Conservation (phyloP, 2,329 filamentous ascomycete genomes). For the Penicillium italicum region DNA sequence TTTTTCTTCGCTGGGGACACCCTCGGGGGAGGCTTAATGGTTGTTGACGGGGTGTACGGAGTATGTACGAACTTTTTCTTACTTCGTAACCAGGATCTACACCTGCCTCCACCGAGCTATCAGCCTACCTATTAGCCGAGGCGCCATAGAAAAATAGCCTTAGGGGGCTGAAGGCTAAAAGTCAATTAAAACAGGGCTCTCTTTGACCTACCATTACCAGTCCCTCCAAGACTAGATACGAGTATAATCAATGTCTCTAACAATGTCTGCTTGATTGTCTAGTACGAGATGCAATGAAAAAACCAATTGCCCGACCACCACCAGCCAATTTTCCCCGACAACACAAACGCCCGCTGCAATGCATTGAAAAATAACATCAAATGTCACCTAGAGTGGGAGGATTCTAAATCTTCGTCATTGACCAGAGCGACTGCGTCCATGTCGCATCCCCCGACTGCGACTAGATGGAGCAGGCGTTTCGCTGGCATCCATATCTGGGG, state of each 20-base stretch:
- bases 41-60: neutral
- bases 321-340: neutral
- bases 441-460: conserved; percentile 18
- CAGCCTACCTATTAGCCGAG: neutral
- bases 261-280: neutral
- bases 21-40: neutral
- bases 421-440: conserved; percentile 21
- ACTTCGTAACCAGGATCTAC: too few relatives aligned
- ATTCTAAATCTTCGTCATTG: conserved; percentile 7
- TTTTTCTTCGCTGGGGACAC: neutral
- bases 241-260: neutral
- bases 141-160: neutral
- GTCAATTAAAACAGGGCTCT: neutral
- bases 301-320: neutral
- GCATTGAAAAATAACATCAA: conserved; percentile 8
- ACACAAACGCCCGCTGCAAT: conserved; percentile 15
- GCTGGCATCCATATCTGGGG: conserved; percentile 20
- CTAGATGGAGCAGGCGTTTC: conserved; percentile 21
- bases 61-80: too few relatives aligned
- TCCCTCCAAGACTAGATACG: neutral
- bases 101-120: neutral
- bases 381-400: neutral
- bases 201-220: neutral
- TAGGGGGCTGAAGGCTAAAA: neutral
- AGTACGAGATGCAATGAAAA: neutral